Conservation (phyloP, 768 basidiomycete species). For the Leccinum rimulosum region DNA sequence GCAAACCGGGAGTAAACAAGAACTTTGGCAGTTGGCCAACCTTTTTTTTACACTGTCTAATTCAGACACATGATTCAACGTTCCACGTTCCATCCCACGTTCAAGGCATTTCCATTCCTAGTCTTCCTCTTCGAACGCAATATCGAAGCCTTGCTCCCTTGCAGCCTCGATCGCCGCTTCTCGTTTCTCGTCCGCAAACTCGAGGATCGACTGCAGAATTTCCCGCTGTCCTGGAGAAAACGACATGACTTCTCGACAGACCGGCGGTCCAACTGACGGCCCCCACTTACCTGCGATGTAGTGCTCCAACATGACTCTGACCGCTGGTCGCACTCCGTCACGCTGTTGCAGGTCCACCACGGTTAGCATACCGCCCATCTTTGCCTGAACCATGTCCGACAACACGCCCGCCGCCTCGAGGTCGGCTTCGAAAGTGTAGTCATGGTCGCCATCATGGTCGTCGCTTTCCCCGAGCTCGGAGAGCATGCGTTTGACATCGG, state of each 20-base stretch:
- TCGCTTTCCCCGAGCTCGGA: conserved; percentile 17
- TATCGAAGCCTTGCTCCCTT: conserved; percentile 49
- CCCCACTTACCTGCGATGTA: conserved; percentile 59
- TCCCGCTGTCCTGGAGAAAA: conserved; percentile 49
- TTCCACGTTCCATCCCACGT: no score
- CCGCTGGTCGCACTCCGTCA: conserved; percentile 48
- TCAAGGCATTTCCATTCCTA: no score
- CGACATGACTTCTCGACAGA: neutral
- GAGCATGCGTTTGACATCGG: conserved; percentile 41
- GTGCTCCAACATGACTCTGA: conserved; percentile 60
- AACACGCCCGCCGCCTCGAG: conserved; percentile 67
- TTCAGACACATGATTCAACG: no score
- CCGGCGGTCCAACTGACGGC: neutral
- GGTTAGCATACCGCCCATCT: conserved; percentile 50
- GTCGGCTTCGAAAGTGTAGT: conserved; percentile 52
- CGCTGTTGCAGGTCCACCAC: conserved; percentile 17
- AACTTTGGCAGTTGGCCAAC: no score
- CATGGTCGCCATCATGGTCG: neutral
- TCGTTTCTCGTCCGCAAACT: conserved; percentile 48
- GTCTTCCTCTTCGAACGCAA: conserved; percentile 44
- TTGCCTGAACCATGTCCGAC: conserved; percentile 59
- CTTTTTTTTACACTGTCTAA: no score
- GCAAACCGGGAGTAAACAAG: no score
- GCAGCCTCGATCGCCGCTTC: conserved; percentile 47
- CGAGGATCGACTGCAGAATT: conserved; percentile 54